Evolutionary conservation across 768 basidiomycete genomes (phyloP), one percentile per base, ranked within the genome.

Genomic region (Trichaptum fuscoviolaceum): DNA sequence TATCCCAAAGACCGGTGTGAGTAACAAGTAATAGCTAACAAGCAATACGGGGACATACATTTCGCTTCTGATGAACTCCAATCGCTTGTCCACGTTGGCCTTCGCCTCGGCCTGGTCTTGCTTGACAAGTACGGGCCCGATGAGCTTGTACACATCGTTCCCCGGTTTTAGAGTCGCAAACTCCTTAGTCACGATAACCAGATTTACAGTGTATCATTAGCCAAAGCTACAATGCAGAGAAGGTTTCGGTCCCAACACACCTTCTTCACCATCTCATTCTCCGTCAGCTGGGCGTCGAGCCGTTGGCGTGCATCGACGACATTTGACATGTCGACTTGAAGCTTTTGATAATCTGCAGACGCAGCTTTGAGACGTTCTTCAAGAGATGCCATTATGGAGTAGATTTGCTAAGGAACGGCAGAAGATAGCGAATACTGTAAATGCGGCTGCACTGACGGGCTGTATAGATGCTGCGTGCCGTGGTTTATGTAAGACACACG

Each of bases 181-280:
- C 79, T 98, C 96, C 95, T 98, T n/a, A 74, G 65, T 25, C n/a
- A 30, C n/a, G 57, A 57, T 30, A 27, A 18, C 20, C 35, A 10
- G n/a, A 42, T 64, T 62, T 58, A 63, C 24, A 30, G 26, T 17
- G 20, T 60, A 30, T 67, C 35, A 64, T 30, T 30, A 30, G 30
- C 30, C 30, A 30, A 8, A 30, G 30, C 30, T 30, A 26, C 30
- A 42, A 59, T 6, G 63, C 24, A 59, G n/a, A 57, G 27, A 18
- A 58, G 64, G 27, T n/a, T 18, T 62, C 15, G 10, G 15, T 12
- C 12, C 23, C 34, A 59, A 57, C 75, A 23, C 52, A 90, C 96
- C 85, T 96, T 93, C 75, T 93, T 88, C 59, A 98, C 96, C 62
- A 88, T 80, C 76, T 97, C 93, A 77, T 95, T 97, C 79, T 98